Percentiles rank a stretch among this genome's conserved stretches.
Conservation (phyloP, 306 rosid species). For the Casuarina cunninghamiana region DNA sequence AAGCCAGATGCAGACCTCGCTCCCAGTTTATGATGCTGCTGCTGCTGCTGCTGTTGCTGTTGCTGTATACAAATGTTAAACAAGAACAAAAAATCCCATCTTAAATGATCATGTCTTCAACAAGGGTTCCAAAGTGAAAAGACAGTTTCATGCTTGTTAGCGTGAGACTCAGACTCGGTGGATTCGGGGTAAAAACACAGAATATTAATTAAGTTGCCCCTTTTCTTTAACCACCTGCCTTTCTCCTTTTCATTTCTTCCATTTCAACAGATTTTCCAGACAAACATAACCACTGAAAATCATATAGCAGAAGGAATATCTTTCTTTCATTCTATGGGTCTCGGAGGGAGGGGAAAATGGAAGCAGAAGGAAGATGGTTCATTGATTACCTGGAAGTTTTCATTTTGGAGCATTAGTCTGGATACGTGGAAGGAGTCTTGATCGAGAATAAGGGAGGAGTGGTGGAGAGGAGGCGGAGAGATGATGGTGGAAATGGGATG, state of each 20-base stretch:
- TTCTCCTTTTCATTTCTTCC: too few species aligned
- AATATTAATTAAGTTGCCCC: background rate
- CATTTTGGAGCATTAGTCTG: conserved; percentile 70
- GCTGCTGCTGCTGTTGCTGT: conserved; percentile 33
- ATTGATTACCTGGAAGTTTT: conserved; percentile 65
- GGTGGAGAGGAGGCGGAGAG: conserved; percentile 77
- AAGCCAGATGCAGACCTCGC: conserved; percentile 93
- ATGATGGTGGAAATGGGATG: conserved; percentile 73
- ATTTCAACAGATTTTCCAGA: too few species aligned
- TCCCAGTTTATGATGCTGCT: conserved; percentile 78
- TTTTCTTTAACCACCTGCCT: background rate
- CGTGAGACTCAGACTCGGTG: too few species aligned
- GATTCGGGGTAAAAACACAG: background rate
- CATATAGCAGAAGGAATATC: too few species aligned
- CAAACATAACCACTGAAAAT: too few species aligned
- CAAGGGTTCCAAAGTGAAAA: conserved; percentile 43
- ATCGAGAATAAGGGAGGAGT: conserved; percentile 74
- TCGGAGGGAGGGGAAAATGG: conserved; percentile 3
- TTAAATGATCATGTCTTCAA: conserved; percentile 51
- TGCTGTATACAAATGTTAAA: conserved; percentile 24
- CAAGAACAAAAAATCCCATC: conserved; percentile 22
- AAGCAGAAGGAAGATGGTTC: background rate
- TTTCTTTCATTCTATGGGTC: too few species aligned
- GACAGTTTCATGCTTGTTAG: conserved; percentile 39
- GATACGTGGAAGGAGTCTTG: conserved; percentile 70